Percentiles rank a stretch among this genome's conserved stretches.
Conservation (phyloP, 2,329 filamentous ascomycete genomes). For the Ilyonectria robusta region DNA sequence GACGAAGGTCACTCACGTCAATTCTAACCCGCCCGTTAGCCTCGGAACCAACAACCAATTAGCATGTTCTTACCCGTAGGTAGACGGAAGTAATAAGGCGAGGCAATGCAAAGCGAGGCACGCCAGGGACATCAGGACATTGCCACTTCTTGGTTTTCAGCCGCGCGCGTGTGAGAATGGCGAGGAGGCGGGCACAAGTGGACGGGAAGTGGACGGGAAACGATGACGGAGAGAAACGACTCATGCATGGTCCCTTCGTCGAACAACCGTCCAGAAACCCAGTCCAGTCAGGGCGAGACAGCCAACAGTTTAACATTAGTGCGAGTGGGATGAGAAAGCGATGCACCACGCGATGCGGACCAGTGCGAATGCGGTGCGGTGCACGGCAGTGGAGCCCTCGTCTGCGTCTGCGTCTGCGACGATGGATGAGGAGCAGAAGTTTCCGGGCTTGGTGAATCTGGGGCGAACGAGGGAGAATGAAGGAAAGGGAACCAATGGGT, state of each 20-base stretch:
- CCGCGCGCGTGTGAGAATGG: conserved; percentile 4
- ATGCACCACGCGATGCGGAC: conserved; percentile 21
- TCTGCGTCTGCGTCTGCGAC: conserved; percentile 5
- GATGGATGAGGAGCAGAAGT: conserved; percentile 25
- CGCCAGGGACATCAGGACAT: neutral
- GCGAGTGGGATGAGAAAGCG: conserved; percentile 9
- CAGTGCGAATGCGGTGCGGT: conserved; percentile 9
- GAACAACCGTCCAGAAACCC: conserved; percentile 9
- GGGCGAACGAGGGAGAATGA: conserved; percentile 18
- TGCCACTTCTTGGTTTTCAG: neutral
- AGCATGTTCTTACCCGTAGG: neutral
- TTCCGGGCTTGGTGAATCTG: conserved; percentile 18
- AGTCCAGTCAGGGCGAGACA: conserved; percentile 10
- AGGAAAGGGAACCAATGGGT: conserved; percentile 3
- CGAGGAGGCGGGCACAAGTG: conserved; percentile 2
- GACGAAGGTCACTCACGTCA: neutral
- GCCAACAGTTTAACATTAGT: conserved; percentile 11
- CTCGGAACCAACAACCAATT: neutral
- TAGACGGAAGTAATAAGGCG: neutral
- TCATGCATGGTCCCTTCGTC: conserved; percentile 13
- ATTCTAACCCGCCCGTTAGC: neutral
- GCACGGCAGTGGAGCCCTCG: conserved; percentile 22
- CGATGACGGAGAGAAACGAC: conserved; percentile 3
- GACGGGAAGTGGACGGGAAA: neutral
- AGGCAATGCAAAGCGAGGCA: neutral